Percentiles rank a stretch among this genome's conserved stretches.
These are phyloP conservation scores for Closterium sp. DNA, from an alignment of 139 green algal species.

Conservation along the genomic window DNA sequence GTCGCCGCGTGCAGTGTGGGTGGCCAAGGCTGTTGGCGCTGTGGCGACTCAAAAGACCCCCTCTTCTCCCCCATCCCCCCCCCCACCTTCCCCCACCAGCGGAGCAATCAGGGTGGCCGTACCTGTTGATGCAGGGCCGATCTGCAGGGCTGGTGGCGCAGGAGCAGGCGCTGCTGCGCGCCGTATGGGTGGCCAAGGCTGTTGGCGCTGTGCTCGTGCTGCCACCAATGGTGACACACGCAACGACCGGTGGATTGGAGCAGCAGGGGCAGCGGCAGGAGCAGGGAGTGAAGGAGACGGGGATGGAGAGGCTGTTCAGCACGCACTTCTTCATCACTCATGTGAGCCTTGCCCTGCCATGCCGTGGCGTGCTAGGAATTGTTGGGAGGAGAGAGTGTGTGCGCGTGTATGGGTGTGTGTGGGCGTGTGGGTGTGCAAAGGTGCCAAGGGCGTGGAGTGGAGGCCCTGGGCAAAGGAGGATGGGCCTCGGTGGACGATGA, in stretches of 20 bases:
- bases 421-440: no score
- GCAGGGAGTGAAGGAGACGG: neutral
- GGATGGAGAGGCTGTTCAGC: neutral
- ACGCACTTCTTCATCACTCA: neutral
- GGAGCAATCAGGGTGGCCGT: neutral
- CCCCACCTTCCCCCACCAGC: neutral
- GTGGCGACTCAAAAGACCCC: neutral
- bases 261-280: no score
- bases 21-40: neutral
- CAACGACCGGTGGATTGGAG: neutral
- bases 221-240: neutral
- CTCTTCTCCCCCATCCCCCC: no score
- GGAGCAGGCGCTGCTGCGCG: neutral
- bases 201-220: neutral
- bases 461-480: no score
- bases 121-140: neutral
- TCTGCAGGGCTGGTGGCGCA: neutral
- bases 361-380: no score
- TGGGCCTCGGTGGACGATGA: no score
- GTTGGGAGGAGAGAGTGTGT: no score
- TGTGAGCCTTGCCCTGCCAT: neutral
- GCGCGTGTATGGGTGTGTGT: no score
- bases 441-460: no score
- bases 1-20: neutral
- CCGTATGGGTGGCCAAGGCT: neutral